Evolutionary conservation across 78 protist species (phyloP), one percentile per base, ranked within the genome.

Genomic region (Tieghemostelium lacteum): DNA sequence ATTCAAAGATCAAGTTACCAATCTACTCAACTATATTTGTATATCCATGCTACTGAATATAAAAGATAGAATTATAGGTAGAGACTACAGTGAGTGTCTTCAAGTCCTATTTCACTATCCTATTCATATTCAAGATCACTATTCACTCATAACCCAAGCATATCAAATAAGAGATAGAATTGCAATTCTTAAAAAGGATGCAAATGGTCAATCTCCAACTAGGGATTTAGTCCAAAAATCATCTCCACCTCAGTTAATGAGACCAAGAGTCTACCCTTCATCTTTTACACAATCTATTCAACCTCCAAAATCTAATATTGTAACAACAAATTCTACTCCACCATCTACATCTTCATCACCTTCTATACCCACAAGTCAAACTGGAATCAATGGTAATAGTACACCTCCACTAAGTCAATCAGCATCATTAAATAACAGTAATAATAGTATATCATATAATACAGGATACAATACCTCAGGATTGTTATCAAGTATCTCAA

Each of bases 31-130:
- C 10, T 77, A 73, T 63, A 78, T 94, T 55, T 83, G 88, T 54
- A 49, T 94, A 10, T 17, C 96, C 5, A 94, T 94, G 96, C 45
- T 94, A n/a, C 16, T 80, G 29, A 73, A 49, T 61, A 70, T 94
- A 3, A 42, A 83, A 50, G 74, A 85, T 37, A 34, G 36, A 57
- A 40, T 80, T 20, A 55, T 80, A 17, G 76, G 63, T 26, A 80
- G 39, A 45, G 88, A 80, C 57, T 80, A 80, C 40, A 66, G 76
- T 0, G 88, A 80, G 20, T 80, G 88, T 55, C 42, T 80, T 22
- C 88, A 80, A 37, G 62, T 80, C 24, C 60, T 80, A 8, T 80
- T 80, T 33, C 73, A 80, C 34, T 80, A 66, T 67, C 88, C 88
- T 22, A 55, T 69, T 3, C 45, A 80, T 65, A 74, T 64, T 77